Evolutionary conservation across 225 moss, liverwort and hornwort genomes (phyloP).

Genomic region (Physcomitrellopsis africana): DNA sequence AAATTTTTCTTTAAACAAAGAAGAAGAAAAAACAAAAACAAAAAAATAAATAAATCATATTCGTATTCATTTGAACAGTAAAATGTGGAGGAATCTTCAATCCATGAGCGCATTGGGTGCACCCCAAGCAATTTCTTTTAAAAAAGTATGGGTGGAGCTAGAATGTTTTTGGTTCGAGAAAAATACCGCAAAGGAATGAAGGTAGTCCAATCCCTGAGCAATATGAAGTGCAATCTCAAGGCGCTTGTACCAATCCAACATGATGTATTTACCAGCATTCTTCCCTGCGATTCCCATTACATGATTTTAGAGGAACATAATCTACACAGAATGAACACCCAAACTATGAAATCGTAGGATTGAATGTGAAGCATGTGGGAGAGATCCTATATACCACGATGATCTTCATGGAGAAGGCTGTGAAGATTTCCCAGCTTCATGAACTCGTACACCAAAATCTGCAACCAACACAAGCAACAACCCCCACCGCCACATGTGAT

Average conservation of each 20-base stretch:
- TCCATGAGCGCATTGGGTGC: too few relatives aligned
- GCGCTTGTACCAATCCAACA: constrained; percentile 65
- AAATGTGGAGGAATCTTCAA: too few relatives aligned
- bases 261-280: constrained; percentile 47
- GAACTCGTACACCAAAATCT: constrained; percentile 67
- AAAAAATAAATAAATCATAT: too few relatives aligned
- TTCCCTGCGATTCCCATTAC: constrained; percentile 33
- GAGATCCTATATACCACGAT: constrained; percentile 25
- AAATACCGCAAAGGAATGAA: constrained; percentile 68
- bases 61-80: too few relatives aligned
- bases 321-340: too few relatives aligned
- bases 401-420: constrained; percentile 41
- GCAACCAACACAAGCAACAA: constrained; percentile 12
- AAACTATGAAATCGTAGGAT: too few relatives aligned
- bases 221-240: constrained; percentile 65
- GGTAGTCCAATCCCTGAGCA: constrained; percentile 69
- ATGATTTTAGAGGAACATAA: too few relatives aligned
- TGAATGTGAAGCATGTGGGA: not conserved
- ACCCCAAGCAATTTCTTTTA: too few relatives aligned
- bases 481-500: too few relatives aligned
- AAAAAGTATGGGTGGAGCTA: not conserved
- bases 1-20: not conserved
- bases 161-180: not conserved
- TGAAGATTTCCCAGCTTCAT: constrained; percentile 63
- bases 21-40: too few relatives aligned